Base-by-base conservation (phyloP, 371 early-diverging fungal genomes). In the Chytridiales sp. region DNA sequence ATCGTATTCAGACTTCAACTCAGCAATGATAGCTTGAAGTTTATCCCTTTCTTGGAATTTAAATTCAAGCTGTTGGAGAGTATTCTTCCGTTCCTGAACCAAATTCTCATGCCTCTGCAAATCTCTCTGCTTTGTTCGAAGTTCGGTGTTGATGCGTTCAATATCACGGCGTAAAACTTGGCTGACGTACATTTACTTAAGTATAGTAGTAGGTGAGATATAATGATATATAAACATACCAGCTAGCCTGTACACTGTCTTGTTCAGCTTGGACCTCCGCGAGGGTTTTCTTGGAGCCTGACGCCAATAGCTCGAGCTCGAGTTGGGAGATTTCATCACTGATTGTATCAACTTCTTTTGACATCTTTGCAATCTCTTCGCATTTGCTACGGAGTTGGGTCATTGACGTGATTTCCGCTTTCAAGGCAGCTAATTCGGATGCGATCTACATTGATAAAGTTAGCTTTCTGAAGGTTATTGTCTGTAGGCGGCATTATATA, bases 201-300 rank as follows among this genome's bases (percentile, higher is more conserved):
- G 22, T 50, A 31, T 27, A 3, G n/a, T 9, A 24, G 26, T 19
- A 41, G 47, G 43, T 11, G 31, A 31, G 8, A 43, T 17, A 31
- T 19, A 53, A 30, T 27, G 13, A 47, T 30, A 40, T 59, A 56
- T 8, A 57, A 29, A 24, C 38, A 29, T 77, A 80, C 72, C 79
- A 77, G 62, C 80, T 72, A 0, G 69, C 64, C 50, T 81, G 73
- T 3, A 83, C 53, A 4, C 60, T 59, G 17, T 82, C 83, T 9
- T 81, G 62, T 50, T 90, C 88, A 17, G 66, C 67, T 61, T 87
- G 88, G 32, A 85, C 79, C 31, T 90, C 89, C 2, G 79, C 78
- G 4, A 84, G 59, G 0, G 87, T 89, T 51, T 84, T 82, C 9
- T 76, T 75, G 0, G 86, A 83, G 0, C 89, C 89, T 0, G 86